Evolutionary conservation across 352 stramenopile species (phyloP).

Genomic region (Phytophthora litchii): DNA sequence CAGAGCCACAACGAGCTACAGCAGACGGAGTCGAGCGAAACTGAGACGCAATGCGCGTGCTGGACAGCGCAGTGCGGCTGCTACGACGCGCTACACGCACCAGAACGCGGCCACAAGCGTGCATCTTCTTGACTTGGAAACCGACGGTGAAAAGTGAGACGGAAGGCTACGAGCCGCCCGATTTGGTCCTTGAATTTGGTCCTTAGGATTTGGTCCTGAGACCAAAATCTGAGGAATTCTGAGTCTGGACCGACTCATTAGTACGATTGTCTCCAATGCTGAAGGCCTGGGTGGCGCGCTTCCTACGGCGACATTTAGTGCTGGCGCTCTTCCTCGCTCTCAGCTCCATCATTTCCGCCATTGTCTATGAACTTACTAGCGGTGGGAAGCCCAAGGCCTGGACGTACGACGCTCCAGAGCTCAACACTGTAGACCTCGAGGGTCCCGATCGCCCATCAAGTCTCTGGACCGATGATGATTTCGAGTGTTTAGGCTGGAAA

Average conservation of each 20-base stretch:
- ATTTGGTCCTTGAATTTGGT: no score
- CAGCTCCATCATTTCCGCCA: slow-evolving; percentile 44
- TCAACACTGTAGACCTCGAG: slow-evolving; percentile 53
- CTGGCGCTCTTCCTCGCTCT: slow-evolving; percentile 46
- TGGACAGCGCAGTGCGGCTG: slow-evolving; percentile 11
- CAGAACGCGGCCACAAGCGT: slow-evolving; percentile 26
- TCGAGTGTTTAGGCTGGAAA: slow-evolving; percentile 78
- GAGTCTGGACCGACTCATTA: background rate
- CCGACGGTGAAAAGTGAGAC: slow-evolving; percentile 28
- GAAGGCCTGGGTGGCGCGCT: slow-evolving; percentile 34
- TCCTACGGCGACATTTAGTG: slow-evolving; percentile 48
- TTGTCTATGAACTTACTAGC: slow-evolving; percentile 66
- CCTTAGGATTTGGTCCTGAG: no score
- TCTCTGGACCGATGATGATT: slow-evolving; percentile 63
- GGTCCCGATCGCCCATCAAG: slow-evolving; percentile 30
- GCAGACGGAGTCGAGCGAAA: slow-evolving; percentile 5
- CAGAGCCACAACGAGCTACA: slow-evolving; percentile 7
- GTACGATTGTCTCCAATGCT: slow-evolving; percentile 18
- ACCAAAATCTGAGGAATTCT: no score
- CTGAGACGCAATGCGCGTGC: slow-evolving; percentile 4
- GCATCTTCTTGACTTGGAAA: slow-evolving; percentile 27
- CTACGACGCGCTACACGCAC: slow-evolving; percentile 23
- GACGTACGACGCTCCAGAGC: slow-evolving; percentile 40
- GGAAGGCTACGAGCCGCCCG: slow-evolving; percentile 29
- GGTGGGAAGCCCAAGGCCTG: slow-evolving; percentile 51